Evolutionary conservation across 371 early-diverging fungal genomes (phyloP), one percentile per base, ranked within the genome.

Genomic region (Mortierella polycephala): DNA sequence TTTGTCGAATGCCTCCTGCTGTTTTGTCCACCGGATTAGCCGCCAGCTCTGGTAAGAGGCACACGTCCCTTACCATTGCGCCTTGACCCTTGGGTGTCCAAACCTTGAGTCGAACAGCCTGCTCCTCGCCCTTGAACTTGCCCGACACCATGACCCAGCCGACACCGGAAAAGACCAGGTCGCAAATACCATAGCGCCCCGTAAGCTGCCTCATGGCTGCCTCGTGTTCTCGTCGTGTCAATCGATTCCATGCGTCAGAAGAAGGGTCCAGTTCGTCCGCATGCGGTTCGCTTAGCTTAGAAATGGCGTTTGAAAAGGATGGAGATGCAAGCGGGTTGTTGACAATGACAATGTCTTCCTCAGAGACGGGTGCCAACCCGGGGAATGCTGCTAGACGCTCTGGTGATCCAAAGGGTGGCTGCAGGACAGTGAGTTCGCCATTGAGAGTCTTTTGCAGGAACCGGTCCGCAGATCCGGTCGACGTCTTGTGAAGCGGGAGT

Each of bases 71-170:
- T 7, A 79, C 51, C 46, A 56, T 60, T 2, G 69, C 63, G 1
- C 80, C 80, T 12, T 69, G 64, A 13, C 80, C 80, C 41, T 58
- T 62, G 1, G 80, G 80, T 12, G 80, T 79, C 80, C 80, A 79
- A 6, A 79, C 57, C 12, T 61, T 60, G 60, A 79, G 51, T 1
- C 20, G 55, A 40, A 73, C 69, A 3, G 73, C 58, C 20, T 68
- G 66, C 0, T 58, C 42, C 3, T 62, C 60, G 12, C 67, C 71
- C 7, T 44, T 57, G 65, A 76, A 76, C 45, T 76, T 72, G 47
- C 73, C 80, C 23, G 80, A 79, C 21, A 79, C 46, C 80, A 73
- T 79, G 23, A 73, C 60, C 80, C 80, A 79, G 9, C 80, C 80
- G 52, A 79, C 44, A 9, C 80, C 80, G 6, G 80, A 73, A 53